Evolutionary conservation across 1,284 basidiomycete species (phyloP).

Genomic region (Trichosporon sp.): DNA sequence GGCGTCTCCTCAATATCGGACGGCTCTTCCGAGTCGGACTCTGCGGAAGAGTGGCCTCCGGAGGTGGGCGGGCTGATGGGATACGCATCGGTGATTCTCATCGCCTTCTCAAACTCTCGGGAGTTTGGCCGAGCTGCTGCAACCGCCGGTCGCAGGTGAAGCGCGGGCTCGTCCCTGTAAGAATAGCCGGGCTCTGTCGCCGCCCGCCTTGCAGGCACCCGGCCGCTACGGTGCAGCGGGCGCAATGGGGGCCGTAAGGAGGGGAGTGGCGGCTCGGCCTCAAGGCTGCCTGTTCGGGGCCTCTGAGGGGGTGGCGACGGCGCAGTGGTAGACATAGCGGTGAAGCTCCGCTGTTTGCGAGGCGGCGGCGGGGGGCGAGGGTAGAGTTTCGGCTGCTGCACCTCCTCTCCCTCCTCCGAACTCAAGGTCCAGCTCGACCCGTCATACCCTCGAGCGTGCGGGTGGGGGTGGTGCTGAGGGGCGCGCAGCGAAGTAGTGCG

Average conservation of each 20-base stretch:
- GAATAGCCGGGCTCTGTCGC: background rate
- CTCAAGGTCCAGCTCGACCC: background rate
- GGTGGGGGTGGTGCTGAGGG: background rate
- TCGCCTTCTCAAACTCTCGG: background rate
- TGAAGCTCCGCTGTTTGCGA: background rate
- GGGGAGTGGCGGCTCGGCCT: background rate
- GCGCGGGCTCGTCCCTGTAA: background rate
- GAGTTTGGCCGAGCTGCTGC: background rate
- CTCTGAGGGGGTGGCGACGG: background rate
- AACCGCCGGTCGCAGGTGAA: too few species aligned
- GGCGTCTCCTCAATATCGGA: too few species aligned
- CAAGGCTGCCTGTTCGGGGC: background rate
- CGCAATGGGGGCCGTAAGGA: background rate
- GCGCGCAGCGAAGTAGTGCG: background rate
- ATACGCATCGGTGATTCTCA: background rate
- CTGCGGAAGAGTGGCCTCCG: background rate
- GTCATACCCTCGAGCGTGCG: background rate
- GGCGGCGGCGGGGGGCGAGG: background rate
- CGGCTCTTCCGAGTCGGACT: background rate
- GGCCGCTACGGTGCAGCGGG: background rate
- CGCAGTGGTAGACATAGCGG: background rate
- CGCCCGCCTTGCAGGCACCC: background rate
- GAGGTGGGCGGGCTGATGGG: background rate
- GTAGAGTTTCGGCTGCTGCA: background rate
- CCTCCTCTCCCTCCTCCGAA: background rate